Percentiles rank a stretch among this genome's conserved stretches.
phyloP scores from a whole-genome alignment of 345 rosid genomes.

The Gossypium anomalum region DNA sequence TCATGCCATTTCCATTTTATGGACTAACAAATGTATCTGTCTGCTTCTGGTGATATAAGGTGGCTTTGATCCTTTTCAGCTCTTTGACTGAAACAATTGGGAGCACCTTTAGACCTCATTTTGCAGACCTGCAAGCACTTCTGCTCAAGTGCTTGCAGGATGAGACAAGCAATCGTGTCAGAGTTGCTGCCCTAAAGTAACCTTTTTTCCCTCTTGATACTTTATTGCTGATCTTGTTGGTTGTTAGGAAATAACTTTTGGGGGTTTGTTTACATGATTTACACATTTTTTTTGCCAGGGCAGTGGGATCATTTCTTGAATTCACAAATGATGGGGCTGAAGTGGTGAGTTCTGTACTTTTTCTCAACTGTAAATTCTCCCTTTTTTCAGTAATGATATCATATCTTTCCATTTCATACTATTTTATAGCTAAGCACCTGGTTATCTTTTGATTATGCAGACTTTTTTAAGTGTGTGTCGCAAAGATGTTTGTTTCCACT shows the following conservation, averaged over 20 bases:
- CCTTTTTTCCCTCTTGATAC: neutral
- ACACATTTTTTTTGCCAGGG: slow-evolving; percentile 47
- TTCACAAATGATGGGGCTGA: slow-evolving; percentile 76
- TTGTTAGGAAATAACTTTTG: neutral
- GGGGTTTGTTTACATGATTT: slow-evolving; percentile 16
- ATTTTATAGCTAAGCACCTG: neutral
- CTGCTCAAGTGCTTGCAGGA: slow-evolving; percentile 88
- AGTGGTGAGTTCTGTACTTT: slow-evolving; percentile 56
- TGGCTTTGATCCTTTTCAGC: slow-evolving; percentile 94
- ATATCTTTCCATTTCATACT: neutral
- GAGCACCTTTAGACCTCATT: slow-evolving; percentile 77
- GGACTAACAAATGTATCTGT: slow-evolving; percentile 5
- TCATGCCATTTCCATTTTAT: neutral
- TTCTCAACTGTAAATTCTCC: neutral
- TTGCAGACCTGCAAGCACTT: slow-evolving; percentile 84
- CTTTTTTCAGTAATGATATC: neutral
- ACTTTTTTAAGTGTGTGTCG: neutral
- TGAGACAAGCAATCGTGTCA: slow-evolving; percentile 87
- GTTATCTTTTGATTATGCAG: neutral
- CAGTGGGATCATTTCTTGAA: slow-evolving; percentile 94
- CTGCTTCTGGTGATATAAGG: slow-evolving; percentile 46
- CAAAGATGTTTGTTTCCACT: neutral
- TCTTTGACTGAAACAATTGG: slow-evolving; percentile 97
- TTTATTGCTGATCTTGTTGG: slow-evolving; percentile 9
- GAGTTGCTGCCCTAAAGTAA: slow-evolving; percentile 98